These are phyloP conservation scores for Cryptosporidium ubiquitum DNA, from an alignment of 169 alveolate genomes.

Conservation along the genomic window DNA sequence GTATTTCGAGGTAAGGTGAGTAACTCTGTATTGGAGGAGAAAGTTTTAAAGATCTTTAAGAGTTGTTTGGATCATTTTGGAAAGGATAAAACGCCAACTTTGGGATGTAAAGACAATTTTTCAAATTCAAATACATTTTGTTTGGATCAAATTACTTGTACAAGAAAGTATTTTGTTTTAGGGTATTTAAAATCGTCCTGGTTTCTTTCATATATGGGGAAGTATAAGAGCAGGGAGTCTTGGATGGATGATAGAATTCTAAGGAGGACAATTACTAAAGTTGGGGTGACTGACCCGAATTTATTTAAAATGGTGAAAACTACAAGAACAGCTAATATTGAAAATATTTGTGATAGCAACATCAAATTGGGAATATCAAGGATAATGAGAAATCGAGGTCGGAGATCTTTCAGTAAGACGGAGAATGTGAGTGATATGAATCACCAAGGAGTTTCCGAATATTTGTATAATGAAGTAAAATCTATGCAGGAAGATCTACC, in stretches of 20 bases:
- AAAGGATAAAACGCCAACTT: background rate
- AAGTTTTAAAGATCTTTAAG: background rate
- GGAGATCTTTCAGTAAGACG: background rate
- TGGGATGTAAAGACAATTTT: background rate
- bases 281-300: background rate
- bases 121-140: background rate
- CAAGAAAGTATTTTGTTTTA: conserved; percentile 4
- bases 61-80: background rate
- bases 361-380: background rate
- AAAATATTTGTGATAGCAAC: background rate
- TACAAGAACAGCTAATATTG: background rate
- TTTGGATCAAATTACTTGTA: background rate
- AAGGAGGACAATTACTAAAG: conserved; percentile 3
- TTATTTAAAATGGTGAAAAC: background rate
- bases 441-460: background rate
- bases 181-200: conserved; percentile 15
- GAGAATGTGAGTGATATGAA: background rate
- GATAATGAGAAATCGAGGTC: background rate
- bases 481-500: background rate
- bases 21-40: conserved; percentile 8
- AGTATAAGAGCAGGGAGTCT: background rate
- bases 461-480: background rate
- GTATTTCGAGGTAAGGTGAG: background rate
- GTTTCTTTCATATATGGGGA: background rate
- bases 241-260: conserved; percentile 37